Evolutionary conservation across 2,329 filamentous ascomycete species (phyloP).

Genomic region (Huntiella bhutanensis): DNA sequence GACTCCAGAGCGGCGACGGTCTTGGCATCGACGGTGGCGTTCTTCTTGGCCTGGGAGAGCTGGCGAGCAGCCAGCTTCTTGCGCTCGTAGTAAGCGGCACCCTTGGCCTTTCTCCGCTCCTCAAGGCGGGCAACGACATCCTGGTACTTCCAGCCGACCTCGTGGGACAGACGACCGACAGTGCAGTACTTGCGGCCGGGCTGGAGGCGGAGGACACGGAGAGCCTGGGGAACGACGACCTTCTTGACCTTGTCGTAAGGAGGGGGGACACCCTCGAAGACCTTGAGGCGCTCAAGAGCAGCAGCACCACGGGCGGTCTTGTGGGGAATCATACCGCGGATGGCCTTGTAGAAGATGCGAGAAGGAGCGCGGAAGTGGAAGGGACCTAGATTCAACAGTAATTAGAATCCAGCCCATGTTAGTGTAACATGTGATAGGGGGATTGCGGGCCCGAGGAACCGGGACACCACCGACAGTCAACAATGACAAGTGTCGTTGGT

Average conservation of each 20-base stretch:
- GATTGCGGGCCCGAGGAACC: background rate
- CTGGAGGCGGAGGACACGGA: slow-evolving; percentile 90
- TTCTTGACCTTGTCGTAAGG: slow-evolving; percentile 99
- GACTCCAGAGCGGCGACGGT: slow-evolving; percentile 73
- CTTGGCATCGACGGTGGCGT: slow-evolving; percentile 69
- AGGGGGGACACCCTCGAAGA: slow-evolving; percentile 97
- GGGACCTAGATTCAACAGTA: slow-evolving; percentile 43
- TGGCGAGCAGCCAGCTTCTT: slow-evolving; percentile 94
- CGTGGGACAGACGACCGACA: slow-evolving; percentile 90
- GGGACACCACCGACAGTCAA: background rate
- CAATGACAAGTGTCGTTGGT: background rate
- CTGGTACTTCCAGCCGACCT: slow-evolving; percentile 99
- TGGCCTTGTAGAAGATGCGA: slow-evolving; percentile 99
- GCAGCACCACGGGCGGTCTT: slow-evolving; percentile 97
- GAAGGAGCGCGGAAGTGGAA: slow-evolving; percentile 99
- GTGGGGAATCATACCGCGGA: slow-evolving; percentile 99
- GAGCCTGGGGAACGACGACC: slow-evolving; percentile 95
- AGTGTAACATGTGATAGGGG: background rate
- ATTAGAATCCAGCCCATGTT: slow-evolving; percentile 14
- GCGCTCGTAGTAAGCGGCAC: slow-evolving; percentile 97
- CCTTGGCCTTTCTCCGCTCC: slow-evolving; percentile 99
- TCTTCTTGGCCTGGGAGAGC: slow-evolving; percentile 84
- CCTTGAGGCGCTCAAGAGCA: slow-evolving; percentile 96
- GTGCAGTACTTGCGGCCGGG: slow-evolving; percentile 99
- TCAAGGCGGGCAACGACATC: slow-evolving; percentile 96